A percentile compares a stretch with the other conserved stretches of the same genome.
Evolutionary conservation across 148 eudicot species (phyloP).

Genomic region (Spergularia bocconei): DNA sequence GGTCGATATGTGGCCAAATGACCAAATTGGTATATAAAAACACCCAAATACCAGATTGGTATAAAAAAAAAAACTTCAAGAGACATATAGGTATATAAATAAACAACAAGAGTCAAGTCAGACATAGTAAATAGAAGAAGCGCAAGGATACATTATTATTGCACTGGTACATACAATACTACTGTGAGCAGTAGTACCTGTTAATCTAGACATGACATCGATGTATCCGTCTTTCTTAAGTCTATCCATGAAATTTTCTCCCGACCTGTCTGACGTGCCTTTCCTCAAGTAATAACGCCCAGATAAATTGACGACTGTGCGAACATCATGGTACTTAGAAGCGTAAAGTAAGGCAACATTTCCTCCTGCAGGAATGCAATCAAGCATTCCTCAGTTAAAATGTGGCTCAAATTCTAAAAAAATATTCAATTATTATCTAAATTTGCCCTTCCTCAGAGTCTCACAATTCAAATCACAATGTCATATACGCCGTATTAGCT

Average conservation of each 20-base stretch:
- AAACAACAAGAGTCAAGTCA: too few relatives aligned
- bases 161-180: not conserved
- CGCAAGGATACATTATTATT: not conserved
- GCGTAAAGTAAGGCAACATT: conserved; percentile 78
- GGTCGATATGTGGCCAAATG: too few relatives aligned
- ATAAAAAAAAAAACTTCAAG: not conserved
- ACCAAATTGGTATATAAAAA: too few relatives aligned
- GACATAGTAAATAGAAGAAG: not conserved
- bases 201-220: conserved; percentile 48
- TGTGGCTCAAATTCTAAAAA: not conserved
- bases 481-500: not conserved
- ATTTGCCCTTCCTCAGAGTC: not conserved
- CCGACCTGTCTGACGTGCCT: conserved; percentile 66
- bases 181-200: conserved; percentile 34
- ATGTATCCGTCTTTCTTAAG: conserved; percentile 64
- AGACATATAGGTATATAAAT: too few relatives aligned
- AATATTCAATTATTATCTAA: not conserved
- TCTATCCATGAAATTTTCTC: conserved; percentile 58
- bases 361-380: conserved; percentile 55
- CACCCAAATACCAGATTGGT: too few relatives aligned
- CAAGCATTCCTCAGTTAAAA: not conserved
- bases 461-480: too few relatives aligned
- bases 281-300: conserved; percentile 68
- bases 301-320: conserved; percentile 63
- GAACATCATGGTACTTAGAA: conserved; percentile 78